These are phyloP conservation scores for Erodium maritimum DNA, from an alignment of 345 rosid genomes.

Conservation along the genomic window DNA sequence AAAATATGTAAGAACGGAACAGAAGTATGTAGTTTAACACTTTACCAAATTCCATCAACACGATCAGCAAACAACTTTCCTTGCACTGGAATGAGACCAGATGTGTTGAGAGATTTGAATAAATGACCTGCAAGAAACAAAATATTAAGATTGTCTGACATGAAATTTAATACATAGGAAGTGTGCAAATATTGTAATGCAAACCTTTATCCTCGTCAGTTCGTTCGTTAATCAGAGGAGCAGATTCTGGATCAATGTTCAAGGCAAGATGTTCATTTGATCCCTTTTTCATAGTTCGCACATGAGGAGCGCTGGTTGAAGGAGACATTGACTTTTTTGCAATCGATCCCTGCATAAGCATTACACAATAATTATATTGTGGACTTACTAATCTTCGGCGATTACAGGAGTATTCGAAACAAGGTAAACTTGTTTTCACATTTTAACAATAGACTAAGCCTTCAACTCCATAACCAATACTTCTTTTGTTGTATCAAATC, in stretches of 20 bases:
- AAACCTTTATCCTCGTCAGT: constrained; percentile 79
- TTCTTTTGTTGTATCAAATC: no score
- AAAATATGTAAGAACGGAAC: background rate
- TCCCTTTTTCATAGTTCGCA: constrained; percentile 69
- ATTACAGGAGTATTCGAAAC: background rate
- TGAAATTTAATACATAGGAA: no score
- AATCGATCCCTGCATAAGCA: constrained; percentile 38
- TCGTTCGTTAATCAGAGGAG: constrained; percentile 36
- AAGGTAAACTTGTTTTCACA: no score
- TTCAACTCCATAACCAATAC: no score
- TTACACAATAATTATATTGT: constrained; percentile 1
- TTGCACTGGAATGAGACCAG: constrained; percentile 79
- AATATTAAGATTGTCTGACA: no score
- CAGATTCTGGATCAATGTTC: constrained; percentile 57
- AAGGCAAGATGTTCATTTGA: constrained; percentile 78
- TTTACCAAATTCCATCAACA: constrained; percentile 81
- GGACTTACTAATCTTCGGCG: background rate
- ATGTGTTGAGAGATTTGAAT: constrained; percentile 77
- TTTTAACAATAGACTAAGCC: no score
- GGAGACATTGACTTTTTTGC: constrained; percentile 39
- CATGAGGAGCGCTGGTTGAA: constrained; percentile 55
- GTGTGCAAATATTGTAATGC: no score
- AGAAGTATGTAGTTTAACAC: background rate
- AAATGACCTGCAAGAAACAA: constrained; percentile 46
- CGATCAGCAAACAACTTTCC: constrained; percentile 86